Percentiles rank a stretch among this genome's conserved stretches.
Evolutionary conservation across 768 basidiomycete genomes (phyloP).

Genomic region (Tricholomella constricta): DNA sequence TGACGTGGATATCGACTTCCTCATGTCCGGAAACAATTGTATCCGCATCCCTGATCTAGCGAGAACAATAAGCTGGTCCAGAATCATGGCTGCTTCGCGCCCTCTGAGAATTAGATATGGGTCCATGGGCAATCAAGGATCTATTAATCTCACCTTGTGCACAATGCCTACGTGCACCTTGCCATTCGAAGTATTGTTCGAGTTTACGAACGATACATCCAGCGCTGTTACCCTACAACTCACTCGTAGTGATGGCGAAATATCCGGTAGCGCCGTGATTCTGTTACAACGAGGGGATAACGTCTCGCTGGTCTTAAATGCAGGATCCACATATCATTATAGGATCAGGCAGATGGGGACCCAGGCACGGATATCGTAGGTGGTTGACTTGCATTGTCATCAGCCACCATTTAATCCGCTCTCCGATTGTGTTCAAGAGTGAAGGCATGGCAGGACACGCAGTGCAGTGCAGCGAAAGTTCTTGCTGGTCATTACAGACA

Average conservation of each 20-base stretch:
- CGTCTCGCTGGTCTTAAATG: constrained; percentile 49
- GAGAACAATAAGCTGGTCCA: constrained; percentile 33
- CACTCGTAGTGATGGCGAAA: constrained; percentile 29
- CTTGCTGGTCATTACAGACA: constrained; percentile 22
- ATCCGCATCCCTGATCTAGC: constrained; percentile 23
- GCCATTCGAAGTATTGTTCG: constrained; percentile 55
- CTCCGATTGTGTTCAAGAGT: constrained; percentile 30
- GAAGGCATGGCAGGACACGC: constrained; percentile 46
- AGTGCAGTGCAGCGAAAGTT: constrained; percentile 33
- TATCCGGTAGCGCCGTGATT: constrained; percentile 33
- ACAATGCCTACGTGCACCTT: constrained; percentile 50
- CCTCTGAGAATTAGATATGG: constrained; percentile 15
- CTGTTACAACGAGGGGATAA: constrained; percentile 42
- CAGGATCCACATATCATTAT: constrained; percentile 51
- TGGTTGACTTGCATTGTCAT: constrained; percentile 10
- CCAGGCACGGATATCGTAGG: constrained; percentile 49
- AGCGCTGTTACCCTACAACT: constrained; percentile 42
- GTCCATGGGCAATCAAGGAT: constrained; percentile 7
- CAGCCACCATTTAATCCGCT: not conserved
- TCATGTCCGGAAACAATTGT: constrained; percentile 13
- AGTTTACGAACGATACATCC: constrained; percentile 50
- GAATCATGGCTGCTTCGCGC: constrained; percentile 11
- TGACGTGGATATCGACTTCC: constrained; percentile 5
- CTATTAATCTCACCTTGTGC: constrained; percentile 7
- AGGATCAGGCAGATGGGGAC: constrained; percentile 39